Base-by-base conservation (phyloP, 805 yeast species). In the Nakazawaea laoshanensis region DNA sequence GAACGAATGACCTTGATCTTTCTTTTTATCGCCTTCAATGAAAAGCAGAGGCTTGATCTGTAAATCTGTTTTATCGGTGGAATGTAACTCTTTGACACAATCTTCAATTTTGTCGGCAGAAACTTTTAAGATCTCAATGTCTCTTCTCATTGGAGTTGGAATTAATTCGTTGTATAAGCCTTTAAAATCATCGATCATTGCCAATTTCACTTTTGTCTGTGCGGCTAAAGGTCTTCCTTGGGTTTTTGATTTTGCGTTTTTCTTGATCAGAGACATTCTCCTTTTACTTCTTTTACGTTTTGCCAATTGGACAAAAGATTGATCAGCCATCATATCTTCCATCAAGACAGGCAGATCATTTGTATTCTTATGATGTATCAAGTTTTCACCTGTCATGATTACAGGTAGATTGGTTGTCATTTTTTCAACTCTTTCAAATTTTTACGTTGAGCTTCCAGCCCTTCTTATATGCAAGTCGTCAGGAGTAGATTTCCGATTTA, bases 201-300 rank as follows among this genome's bases (percentile, higher is more conserved):
- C 60, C n/a, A 71, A 46, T 29, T 71, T 59, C 3, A 71, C 63
- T 36, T 63, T 59, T 4, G 74, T 59, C 13, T 70, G 72, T 3
- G 74, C 71, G 23, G 72, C 71, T 14, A 71, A 47, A 9, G 73
- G 70, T 19, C 63, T 43, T 5, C 63, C 63, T 29, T 56, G 60
- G 11, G 53, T 46, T 25, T 47, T 47, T 30, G 50, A 35, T 2
- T 38, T 35, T 11, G 39, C 23, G 10, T 42, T 39, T 20, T 37
- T 44, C 17, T 42, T 47, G 12, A 27, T 14, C 7, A 14, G 14
- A 5, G 24, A 21, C 16, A 40, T 48, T n/a, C 40, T 34, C 30
- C 39, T 44, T 3, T 40, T 26, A 19, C 28, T 36, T 17, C 48
- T 43, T 21, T 50, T 42, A 26, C 55, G 36, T 41, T 53, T 40